Percentiles rank a stretch among this genome's conserved stretches.
These are phyloP conservation scores for Penicillium fimorum DNA, from an alignment of 495 filamentous ascomycete species.

Conservation along the genomic window DNA sequence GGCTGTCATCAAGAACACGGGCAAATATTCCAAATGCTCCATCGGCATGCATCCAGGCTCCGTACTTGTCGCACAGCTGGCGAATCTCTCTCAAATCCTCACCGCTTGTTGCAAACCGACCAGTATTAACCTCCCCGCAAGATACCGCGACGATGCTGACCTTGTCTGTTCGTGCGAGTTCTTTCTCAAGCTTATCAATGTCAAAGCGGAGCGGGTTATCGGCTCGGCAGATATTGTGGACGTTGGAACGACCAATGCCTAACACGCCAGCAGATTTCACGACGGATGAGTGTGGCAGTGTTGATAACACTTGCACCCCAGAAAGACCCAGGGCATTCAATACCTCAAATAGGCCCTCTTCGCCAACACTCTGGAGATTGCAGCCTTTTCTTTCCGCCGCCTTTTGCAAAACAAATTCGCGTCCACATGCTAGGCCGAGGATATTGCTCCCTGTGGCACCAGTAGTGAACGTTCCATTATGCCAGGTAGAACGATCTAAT, in stretches of 20 bases:
- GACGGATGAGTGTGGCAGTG: slow-evolving; percentile 78
- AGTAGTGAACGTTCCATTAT: slow-evolving; percentile 74
- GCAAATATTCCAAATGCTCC: slow-evolving; percentile 88
- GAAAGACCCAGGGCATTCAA: slow-evolving; percentile 60
- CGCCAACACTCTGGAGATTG: slow-evolving; percentile 55
- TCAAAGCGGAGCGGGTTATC: slow-evolving; percentile 66
- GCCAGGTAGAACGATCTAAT: slow-evolving; percentile 52
- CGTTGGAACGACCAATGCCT: slow-evolving; percentile 70
- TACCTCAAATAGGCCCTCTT: slow-evolving; percentile 66
- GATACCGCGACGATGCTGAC: slow-evolving; percentile 77
- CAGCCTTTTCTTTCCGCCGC: slow-evolving; percentile 38
- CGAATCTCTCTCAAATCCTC: slow-evolving; percentile 64
- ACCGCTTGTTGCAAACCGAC: slow-evolving; percentile 68
- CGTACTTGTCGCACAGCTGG: slow-evolving; percentile 67
- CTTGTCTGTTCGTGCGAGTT: slow-evolving; percentile 48
- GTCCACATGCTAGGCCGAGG: slow-evolving; percentile 72
- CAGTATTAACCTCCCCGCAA: slow-evolving; percentile 89
- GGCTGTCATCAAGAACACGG: slow-evolving; percentile 57
- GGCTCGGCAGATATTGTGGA: slow-evolving; percentile 56
- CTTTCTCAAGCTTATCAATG: slow-evolving; percentile 54
- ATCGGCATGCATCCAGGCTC: slow-evolving; percentile 88
- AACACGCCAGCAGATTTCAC: slow-evolving; percentile 78
- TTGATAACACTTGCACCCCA: slow-evolving; percentile 73
- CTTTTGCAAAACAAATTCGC: slow-evolving; percentile 61
- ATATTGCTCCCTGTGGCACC: slow-evolving; percentile 87